Conservation (phyloP, 2,329 filamentous ascomycete species). For the Stachybotrys chlorohalonatus region DNA sequence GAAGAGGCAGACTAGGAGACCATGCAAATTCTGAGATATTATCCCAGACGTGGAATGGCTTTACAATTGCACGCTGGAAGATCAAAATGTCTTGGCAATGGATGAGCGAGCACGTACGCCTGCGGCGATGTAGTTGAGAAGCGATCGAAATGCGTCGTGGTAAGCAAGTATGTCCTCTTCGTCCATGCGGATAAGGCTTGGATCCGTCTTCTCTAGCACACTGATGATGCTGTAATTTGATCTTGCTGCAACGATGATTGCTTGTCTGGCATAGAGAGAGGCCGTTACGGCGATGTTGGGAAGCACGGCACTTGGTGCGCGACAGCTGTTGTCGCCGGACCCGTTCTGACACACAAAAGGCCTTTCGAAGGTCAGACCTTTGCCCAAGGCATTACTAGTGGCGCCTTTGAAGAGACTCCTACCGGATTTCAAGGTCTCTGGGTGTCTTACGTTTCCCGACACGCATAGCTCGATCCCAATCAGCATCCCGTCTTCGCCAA, state of each 20-base stretch:
- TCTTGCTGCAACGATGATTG: slow-evolving; percentile 1
- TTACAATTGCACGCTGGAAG: not conserved
- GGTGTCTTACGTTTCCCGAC: not conserved
- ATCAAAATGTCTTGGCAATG: slow-evolving; percentile 9
- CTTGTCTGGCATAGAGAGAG: slow-evolving; percentile 3
- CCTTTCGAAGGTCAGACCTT: not conserved
- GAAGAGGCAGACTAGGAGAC: slow-evolving; percentile 10
- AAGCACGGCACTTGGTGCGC: not conserved
- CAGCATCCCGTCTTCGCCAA: not conserved
- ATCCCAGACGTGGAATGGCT: slow-evolving; percentile 4
- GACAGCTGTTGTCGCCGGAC: not conserved
- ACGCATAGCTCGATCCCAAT: slow-evolving; percentile 2
- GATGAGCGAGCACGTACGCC: slow-evolving; percentile 8
- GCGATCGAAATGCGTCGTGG: slow-evolving; percentile 5
- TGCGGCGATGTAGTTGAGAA: slow-evolving; percentile 9
- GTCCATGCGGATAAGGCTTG: not conserved
- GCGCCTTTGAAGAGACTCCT: too few species aligned
- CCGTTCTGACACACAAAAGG: slow-evolving; percentile 3
- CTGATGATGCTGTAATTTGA: slow-evolving; percentile 7
- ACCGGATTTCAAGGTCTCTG: not conserved
- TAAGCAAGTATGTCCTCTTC: slow-evolving; percentile 2
- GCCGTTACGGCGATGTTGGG: slow-evolving; percentile 6
- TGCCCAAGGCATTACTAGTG: not conserved
- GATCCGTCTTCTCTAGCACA: not conserved
- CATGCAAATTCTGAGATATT: slow-evolving; percentile 11